A percentile compares a stretch with the other conserved stretches of the same genome.
Conservation (phyloP, 495 filamentous ascomycete species). For the Massariosphaeria phaeospora region DNA sequence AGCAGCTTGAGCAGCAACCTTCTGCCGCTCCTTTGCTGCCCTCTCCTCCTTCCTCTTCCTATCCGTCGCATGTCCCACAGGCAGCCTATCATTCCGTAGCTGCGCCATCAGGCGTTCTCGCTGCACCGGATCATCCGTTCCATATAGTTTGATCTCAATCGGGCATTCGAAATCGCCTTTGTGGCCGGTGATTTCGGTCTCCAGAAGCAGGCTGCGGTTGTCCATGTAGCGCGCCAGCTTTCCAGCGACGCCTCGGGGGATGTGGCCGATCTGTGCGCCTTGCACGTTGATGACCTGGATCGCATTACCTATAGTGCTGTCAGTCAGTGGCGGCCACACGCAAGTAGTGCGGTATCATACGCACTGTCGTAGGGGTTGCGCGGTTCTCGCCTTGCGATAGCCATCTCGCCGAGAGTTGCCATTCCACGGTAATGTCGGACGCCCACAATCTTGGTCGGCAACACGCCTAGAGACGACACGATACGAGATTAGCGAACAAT, state of each 20-base stretch:
- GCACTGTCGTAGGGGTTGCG: slow-evolving; percentile 47
- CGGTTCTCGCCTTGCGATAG: slow-evolving; percentile 64
- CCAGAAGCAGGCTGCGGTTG: slow-evolving; percentile 51
- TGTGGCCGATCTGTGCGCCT: slow-evolving; percentile 72
- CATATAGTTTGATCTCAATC: slow-evolving; percentile 61
- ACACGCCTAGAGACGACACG: too few species aligned
- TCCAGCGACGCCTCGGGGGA: slow-evolving; percentile 58
- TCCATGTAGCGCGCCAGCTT: slow-evolving; percentile 74
- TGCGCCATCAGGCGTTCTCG: slow-evolving; percentile 52
- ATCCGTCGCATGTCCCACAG: slow-evolving; percentile 45
- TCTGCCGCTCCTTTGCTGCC: slow-evolving; percentile 38
- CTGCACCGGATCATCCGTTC: slow-evolving; percentile 51
- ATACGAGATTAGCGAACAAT: too few species aligned
- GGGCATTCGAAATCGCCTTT: slow-evolving; percentile 67
- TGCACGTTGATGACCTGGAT: slow-evolving; percentile 78
- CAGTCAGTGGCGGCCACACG: slow-evolving; percentile 41
- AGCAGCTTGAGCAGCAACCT: slow-evolving; percentile 25
- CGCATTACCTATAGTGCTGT: slow-evolving; percentile 62
- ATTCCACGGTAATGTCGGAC: slow-evolving; percentile 70
- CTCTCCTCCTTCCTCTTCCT: slow-evolving; percentile 43
- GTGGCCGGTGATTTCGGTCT: slow-evolving; percentile 59
- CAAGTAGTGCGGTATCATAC: background rate
- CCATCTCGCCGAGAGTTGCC: slow-evolving; percentile 66
- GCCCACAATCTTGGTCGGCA: slow-evolving; percentile 69
- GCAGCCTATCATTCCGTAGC: slow-evolving; percentile 60